Percentiles rank a stretch among this genome's conserved stretches.
phyloP scores from a whole-genome alignment of 192 early-diverging fungal species.

The Gonapodya sp. region DNA sequence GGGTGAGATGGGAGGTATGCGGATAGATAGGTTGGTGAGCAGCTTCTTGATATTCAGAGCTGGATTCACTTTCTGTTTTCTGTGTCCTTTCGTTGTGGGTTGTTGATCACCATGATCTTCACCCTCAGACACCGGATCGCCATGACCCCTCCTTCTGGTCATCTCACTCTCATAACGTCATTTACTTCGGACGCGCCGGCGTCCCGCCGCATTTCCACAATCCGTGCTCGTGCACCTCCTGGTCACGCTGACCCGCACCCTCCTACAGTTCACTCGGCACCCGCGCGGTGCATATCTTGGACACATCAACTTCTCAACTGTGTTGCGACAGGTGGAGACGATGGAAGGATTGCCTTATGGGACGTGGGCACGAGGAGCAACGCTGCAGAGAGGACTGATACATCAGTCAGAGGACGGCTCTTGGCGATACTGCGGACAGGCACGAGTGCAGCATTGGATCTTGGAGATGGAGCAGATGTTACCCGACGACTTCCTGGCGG shows the following conservation, averaged over 20 bases:
- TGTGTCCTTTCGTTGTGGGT: no score
- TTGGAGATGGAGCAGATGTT: background rate
- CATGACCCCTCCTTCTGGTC: background rate
- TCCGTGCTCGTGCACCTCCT: background rate
- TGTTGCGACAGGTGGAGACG: background rate
- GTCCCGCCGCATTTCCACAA: background rate
- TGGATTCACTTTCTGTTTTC: no score
- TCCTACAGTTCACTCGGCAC: background rate
- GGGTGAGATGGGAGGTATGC: background rate
- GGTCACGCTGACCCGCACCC: background rate
- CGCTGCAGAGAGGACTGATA: background rate
- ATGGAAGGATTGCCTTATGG: background rate
- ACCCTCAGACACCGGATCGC: background rate
- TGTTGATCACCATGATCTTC: background rate
- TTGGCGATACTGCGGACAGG: background rate
- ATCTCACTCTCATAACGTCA: background rate
- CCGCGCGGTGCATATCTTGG: background rate
- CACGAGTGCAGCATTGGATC: background rate
- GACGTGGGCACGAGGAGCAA: background rate
- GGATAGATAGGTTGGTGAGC: background rate
- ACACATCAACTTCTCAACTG: background rate
- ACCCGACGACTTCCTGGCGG: background rate
- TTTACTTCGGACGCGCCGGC: background rate
- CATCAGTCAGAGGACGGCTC: background rate
- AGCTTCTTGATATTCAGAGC: no score